A percentile compares a stretch with the other conserved stretches of the same genome.
These are phyloP conservation scores for Sarocladium kiliense DNA, from an alignment of 2,329 filamentous ascomycete species.

Conservation along the genomic window DNA sequence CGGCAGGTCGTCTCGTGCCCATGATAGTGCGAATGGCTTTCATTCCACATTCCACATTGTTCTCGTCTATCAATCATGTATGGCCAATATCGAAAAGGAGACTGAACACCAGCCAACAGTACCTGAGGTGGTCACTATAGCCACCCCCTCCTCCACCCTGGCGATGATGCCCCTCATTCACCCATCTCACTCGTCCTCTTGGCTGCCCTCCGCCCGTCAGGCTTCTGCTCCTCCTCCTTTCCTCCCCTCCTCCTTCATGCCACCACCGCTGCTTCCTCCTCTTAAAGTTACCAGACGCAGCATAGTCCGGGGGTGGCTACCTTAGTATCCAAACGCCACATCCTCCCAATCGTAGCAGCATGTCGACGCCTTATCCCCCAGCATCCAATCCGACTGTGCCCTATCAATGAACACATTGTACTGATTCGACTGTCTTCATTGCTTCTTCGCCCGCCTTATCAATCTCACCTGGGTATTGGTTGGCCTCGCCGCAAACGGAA, in stretches of 20 bases:
- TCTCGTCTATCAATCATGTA: not conserved
- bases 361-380: not conserved
- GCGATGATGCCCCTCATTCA: not conserved
- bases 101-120: not conserved
- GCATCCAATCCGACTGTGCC: not conserved
- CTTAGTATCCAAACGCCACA: slow-evolving; percentile 1
- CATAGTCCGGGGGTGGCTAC: slow-evolving; percentile 7
- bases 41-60: not conserved
- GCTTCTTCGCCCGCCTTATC: not conserved
- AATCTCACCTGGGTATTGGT: slow-evolving; percentile 3
- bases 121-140: not conserved
- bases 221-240: not conserved
- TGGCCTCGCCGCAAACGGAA: slow-evolving; percentile 7
- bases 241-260: not conserved
- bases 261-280: not conserved
- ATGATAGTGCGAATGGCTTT: not conserved
- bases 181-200: not conserved
- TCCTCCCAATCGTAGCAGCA: not conserved
- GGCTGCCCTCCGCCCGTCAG: not conserved
- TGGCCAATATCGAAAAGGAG: not conserved
- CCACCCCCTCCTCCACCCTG: not conserved
- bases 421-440: not conserved
- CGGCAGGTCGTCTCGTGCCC: not conserved
- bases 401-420: not conserved
- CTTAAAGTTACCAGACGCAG: not conserved